Base-by-base conservation (phyloP, 2,329 filamentous ascomycete species). In the Kalmusia sp. region DNA sequence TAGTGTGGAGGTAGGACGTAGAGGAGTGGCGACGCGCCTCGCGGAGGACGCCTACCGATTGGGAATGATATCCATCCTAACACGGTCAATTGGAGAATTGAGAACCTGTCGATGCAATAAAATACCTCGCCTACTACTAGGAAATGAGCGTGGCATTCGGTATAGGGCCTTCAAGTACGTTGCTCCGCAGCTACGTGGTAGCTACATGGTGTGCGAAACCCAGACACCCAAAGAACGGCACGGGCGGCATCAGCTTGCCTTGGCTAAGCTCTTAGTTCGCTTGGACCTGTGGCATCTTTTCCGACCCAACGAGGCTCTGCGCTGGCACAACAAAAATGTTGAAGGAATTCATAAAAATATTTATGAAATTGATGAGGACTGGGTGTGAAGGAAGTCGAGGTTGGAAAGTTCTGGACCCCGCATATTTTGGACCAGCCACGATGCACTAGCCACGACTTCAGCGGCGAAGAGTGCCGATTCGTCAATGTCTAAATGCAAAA, bases 21-120 rank as follows among this genome's bases (percentile, higher is more conserved):
- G 25, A 64, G 49, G 46, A 65, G 46, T 17, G 60, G 55, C 30
- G 53, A 21, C 15, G 52, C 44, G 27, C 51, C 60, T 41, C 58
- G 64, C 19, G 58, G 33, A 28, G 63, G 48, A 43, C 57, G 62
- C 53, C 56, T 65, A 52, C 61, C 53, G 47, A 67, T 52, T 25
- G 67, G 67, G 51, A 72, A 54, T 34, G 69, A 39, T 3, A 71
- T 53, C 67, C 68, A 70, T 64, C 62, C 67, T 71, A 39, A 2
- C 6, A 24, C 33, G 21, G 33, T 69, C 5, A 65, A 19, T 19
- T 39, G 41, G 15, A 7, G 17, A 11, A 34, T 19, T 21, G 14
- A 8, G 19, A 19, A n/a, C n/a, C 40, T 43, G 25, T 11, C 24
- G 12, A 11, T 21, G 19, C 6, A 11, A 24, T 24, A 21, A 8